These are phyloP conservation scores for Exobasidium rhododendri DNA, from an alignment of 1,284 basidiomycete genomes.

Conservation along the genomic window DNA sequence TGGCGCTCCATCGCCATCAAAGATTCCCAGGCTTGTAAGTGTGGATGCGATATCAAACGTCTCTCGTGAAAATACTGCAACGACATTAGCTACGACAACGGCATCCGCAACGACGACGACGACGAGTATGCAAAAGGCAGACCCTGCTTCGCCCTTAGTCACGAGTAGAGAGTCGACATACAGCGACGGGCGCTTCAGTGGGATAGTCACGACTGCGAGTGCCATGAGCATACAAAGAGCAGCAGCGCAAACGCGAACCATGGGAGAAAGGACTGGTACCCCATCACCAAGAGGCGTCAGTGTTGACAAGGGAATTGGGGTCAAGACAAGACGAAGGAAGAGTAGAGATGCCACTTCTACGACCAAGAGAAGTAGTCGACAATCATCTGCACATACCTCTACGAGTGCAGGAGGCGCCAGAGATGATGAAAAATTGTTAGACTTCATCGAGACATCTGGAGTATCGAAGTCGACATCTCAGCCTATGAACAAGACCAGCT, in stretches of 20 bases:
- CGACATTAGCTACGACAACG: too few relatives aligned
- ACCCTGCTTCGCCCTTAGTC: not conserved
- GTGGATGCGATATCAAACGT: not conserved
- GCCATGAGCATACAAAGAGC: constrained; percentile 8
- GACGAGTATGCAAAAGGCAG: not conserved
- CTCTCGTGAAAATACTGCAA: too few relatives aligned
- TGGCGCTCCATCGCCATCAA: not conserved
- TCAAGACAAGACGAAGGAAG: constrained; percentile 4
- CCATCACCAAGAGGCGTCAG: not conserved
- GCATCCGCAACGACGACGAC: too few relatives aligned
- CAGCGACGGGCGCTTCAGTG: not conserved
- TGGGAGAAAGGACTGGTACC: not conserved
- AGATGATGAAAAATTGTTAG: not conserved
- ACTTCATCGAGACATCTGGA: not conserved
- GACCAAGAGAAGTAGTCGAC: not conserved
- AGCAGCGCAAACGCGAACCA: not conserved
- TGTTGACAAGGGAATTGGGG: constrained; percentile 11
- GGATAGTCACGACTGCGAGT: not conserved
- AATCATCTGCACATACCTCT: not conserved
- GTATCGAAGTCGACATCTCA: not conserved
- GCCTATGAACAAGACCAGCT: not conserved
- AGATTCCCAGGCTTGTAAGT: not conserved
- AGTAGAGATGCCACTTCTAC: not conserved
- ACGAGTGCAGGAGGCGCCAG: not conserved
- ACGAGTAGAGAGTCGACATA: not conserved